These are phyloP conservation scores for Pleurotus djamor DNA, from an alignment of 768 basidiomycete genomes.

Conservation along the genomic window DNA sequence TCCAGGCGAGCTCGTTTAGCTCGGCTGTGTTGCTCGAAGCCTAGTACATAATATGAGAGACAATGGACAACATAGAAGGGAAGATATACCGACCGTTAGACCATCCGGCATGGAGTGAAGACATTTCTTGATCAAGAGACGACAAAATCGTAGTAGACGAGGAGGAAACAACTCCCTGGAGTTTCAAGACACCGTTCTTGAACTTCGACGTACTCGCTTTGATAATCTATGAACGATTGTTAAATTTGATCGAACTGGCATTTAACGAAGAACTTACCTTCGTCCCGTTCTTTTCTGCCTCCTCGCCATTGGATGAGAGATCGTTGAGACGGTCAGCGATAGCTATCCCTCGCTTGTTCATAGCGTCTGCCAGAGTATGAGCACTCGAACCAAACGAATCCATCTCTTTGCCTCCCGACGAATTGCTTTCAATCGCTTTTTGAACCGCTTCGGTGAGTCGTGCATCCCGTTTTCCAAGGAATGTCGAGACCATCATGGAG, in stretches of 20 bases:
- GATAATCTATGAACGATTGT: conserved; percentile 33
- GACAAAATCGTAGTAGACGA: conserved; percentile 50
- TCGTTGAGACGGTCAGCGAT: conserved; percentile 39
- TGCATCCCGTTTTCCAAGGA: conserved; percentile 64
- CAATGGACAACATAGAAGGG: neutral
- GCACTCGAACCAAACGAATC: conserved; percentile 38
- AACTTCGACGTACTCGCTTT: conserved; percentile 35
- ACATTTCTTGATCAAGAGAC: conserved; percentile 48
- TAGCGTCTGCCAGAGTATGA: conserved; percentile 43
- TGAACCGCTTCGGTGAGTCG: conserved; percentile 59
- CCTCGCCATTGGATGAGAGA: conserved; percentile 47
- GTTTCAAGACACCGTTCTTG: conserved; percentile 36
- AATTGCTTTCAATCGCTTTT: conserved; percentile 53
- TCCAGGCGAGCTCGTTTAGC: conserved; percentile 72
- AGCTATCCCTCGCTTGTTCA: conserved; percentile 38
- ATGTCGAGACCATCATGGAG: conserved; percentile 69
- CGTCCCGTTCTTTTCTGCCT: conserved; percentile 52
- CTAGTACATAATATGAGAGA: conserved; percentile 28
- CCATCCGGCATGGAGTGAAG: conserved; percentile 40
- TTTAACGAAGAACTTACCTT: conserved; percentile 44
- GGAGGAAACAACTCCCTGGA: conserved; percentile 40
- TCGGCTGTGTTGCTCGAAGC: conserved; percentile 57
- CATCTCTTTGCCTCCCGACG: conserved; percentile 49
- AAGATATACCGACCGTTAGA: conserved; percentile 34
- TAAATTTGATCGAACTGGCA: neutral